Percentiles rank a stretch among this genome's conserved stretches.
Evolutionary conservation across 768 basidiomycete species (phyloP).

Genomic region (Termitomyces sp.): DNA sequence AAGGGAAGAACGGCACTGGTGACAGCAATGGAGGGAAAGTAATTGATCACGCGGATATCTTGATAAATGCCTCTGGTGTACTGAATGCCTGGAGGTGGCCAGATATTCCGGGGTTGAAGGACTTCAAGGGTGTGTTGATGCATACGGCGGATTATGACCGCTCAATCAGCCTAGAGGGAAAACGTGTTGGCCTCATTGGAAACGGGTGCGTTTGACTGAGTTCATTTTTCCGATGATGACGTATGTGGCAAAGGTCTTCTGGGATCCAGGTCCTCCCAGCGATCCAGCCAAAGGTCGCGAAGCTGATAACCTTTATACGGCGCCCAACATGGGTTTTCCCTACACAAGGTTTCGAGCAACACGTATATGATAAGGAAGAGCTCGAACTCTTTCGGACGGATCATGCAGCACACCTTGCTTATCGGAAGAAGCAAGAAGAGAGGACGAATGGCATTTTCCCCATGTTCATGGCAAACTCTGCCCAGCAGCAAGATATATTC

Average conservation of each 20-base stretch:
- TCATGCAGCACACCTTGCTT: conserved; percentile 32
- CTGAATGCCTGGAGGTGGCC: conserved; percentile 36
- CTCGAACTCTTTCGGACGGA: conserved; percentile 31
- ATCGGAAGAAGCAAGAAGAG: conserved; percentile 36
- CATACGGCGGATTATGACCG: conserved; percentile 32
- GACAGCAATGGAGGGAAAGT: conserved; percentile 10
- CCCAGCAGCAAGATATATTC: conserved; percentile 24
- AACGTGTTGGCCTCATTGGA: conserved; percentile 34
- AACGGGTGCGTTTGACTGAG: conserved; percentile 20
- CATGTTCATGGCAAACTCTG: conserved; percentile 26
- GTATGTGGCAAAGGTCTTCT: conserved; percentile 21
- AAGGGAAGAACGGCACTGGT: not conserved
- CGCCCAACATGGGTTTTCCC: conserved; percentile 27
- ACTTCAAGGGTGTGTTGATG: conserved; percentile 28
- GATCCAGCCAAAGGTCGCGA: conserved; percentile 29
- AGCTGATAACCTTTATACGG: conserved; percentile 29
- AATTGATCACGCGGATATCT: conserved; percentile 25
- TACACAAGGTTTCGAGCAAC: conserved; percentile 21
- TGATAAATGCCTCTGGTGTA: conserved; percentile 28
- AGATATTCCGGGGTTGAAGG: conserved; percentile 26
- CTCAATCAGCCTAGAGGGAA: conserved; percentile 25
- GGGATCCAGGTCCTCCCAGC: conserved; percentile 30
- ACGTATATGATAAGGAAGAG: conserved; percentile 35
- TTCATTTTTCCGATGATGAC: not conserved
- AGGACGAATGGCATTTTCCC: conserved; percentile 30